Evolutionary conservation across 2,329 filamentous ascomycete species (phyloP), one percentile per base, ranked within the genome.

Genomic region (Ophiostoma populinum): DNA sequence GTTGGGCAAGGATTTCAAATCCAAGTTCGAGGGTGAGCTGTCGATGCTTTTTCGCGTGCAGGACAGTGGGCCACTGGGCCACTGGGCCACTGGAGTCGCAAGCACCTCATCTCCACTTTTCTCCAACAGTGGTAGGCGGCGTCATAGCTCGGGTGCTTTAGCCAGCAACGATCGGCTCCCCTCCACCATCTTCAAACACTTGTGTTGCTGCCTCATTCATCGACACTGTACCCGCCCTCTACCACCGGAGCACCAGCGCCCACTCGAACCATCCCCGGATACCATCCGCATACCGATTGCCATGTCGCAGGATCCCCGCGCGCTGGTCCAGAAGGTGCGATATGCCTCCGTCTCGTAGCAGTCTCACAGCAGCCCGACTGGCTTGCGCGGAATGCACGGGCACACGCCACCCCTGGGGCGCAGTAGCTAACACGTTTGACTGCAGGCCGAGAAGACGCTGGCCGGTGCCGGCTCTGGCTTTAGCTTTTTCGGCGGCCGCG

Each of bases 361-460:
- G n/a, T n/a, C n/a, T n/a, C n/a, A n/a, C n/a, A n/a, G n/a, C n/a
- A n/a, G n/a, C n/a, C n/a, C n/a, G n/a, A n/a, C n/a, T n/a, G n/a
- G n/a, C n/a, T n/a, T n/a, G n/a, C n/a, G n/a, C n/a, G n/a, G n/a
- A n/a, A n/a, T n/a, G n/a, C n/a, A n/a, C n/a, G n/a, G n/a, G n/a
- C n/a, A n/a, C n/a, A n/a, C n/a, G n/a, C n/a, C n/a, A n/a, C n/a
- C n/a, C n/a, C n/a, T n/a, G n/a, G n/a, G n/a, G n/a, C n/a, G n/a
- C n/a, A n/a, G n/a, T 16, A n/a, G 5, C 9, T 17, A 13, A 25
- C 6, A 26, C 5, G 6, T 17, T 16, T 31, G 24, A 28, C 3
- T 37, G 45, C 53, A 94, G 86, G 90, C 90, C 61, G 82, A 94
- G 51, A 92, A 90, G 63, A 67, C 75, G 35, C 69, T 80, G 18